Base-by-base conservation (phyloP, 2,329 filamentous ascomycete species). In the Cadophora gregata region DNA sequence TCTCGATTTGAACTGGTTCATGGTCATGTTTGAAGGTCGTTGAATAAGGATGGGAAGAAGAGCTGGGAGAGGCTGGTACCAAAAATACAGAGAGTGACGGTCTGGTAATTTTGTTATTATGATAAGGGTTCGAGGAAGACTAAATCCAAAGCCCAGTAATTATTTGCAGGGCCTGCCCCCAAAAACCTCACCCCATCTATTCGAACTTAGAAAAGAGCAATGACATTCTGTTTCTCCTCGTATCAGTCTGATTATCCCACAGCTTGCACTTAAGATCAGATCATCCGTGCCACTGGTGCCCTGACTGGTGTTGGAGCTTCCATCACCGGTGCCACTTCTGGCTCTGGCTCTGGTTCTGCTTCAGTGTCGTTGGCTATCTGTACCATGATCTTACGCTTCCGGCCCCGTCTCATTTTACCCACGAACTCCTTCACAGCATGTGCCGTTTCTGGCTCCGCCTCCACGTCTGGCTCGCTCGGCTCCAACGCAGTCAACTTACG, bases 401-500 rank as follows among this genome's bases (percentile, higher is more conserved):
- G 53, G 31, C 31, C 31, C n/a, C 53, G 53, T 56, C 38, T 56
- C 31, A 12, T 38, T 38, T 38, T 56, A 38, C 29, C 29, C 31
- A 24, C 12, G 7, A 56, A 33, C 31, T 56, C 31, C 16, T 56
- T 38, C n/a, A 31, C 31, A 56, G 29, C 31, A 56, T 38, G 31
- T 38, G 31, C 53, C 19, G 16, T n/a, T 56, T 47, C 56, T 59
- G 25, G 56, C 56, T 29, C 55, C 21, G 47, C 25, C 25, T 53
- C 64, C 62, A 51, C 59, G 42, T 65, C 63, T 68, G 63, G 59
- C 47, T 63, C 62, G 45, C 62, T 65, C 50, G 36, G 59, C 63
- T 66, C 66, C 47, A 10, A 42, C 66, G 24, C 47, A 59, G 31
- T 29, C 62, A 29, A 67, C 59, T 71, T 71, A 47, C 69, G 53